Conservation (phyloP, 345 rosid genomes). For the Boechera divaricarpa region DNA sequence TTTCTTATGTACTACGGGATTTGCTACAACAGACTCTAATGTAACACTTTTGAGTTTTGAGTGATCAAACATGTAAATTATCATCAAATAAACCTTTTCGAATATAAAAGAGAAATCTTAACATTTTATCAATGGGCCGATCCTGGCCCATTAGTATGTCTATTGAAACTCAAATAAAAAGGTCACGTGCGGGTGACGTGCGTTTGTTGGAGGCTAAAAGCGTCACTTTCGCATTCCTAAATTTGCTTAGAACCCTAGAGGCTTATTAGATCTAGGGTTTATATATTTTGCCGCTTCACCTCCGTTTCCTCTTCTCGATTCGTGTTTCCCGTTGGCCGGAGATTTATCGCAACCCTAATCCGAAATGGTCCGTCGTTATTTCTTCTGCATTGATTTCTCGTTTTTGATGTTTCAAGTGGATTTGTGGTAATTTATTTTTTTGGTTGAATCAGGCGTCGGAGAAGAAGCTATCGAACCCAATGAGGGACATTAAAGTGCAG, state of each 20-base stretch:
- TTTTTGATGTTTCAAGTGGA: not conserved
- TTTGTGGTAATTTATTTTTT: not conserved
- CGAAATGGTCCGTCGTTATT: slow-evolving; percentile 30
- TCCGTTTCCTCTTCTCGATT: slow-evolving; percentile 8
- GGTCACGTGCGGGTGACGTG: slow-evolving; percentile 29
- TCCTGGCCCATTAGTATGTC: not conserved
- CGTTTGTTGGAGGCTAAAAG: slow-evolving; percentile 5
- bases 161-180: not conserved
- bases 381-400: not conserved
- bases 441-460: slow-evolving; percentile 66
- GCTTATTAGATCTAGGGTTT: slow-evolving; percentile 38
- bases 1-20: not conserved
- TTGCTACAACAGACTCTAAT: slow-evolving; percentile 5
- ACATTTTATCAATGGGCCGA: not conserved
- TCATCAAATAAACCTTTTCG: not conserved
- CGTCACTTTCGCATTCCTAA: not conserved
- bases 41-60: slow-evolving; percentile 13
- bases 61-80: slow-evolving; percentile 19
- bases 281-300: slow-evolving; percentile 23
- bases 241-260: slow-evolving; percentile 33
- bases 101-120: not conserved
- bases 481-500: slow-evolving; percentile 95
- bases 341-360: slow-evolving; percentile 13
- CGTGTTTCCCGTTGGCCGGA: slow-evolving; percentile 31
- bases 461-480: slow-evolving; percentile 83